phyloP scores from a whole-genome alignment of 2,329 filamentous ascomycete genomes.

The Fusarium dlaminii region DNA sequence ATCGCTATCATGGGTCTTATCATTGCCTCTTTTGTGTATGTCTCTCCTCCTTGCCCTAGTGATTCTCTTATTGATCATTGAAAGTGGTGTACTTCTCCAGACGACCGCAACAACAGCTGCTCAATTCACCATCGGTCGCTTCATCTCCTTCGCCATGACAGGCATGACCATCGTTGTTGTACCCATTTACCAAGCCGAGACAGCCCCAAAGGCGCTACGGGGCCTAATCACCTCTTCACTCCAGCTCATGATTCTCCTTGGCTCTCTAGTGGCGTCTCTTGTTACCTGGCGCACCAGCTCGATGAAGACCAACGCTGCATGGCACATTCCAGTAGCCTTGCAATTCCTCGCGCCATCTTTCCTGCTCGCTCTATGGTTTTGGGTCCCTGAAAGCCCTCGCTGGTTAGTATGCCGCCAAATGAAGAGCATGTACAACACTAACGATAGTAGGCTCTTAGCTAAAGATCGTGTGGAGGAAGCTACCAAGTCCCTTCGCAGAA shows the following conservation, averaged over 20 bases:
- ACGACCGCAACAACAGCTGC: conserved; percentile 41
- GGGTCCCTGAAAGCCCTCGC: conserved; percentile 58
- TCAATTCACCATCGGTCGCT: conserved; percentile 45
- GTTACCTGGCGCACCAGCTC: conserved; percentile 42
- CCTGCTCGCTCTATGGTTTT: conserved; percentile 47
- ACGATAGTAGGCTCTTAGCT: background rate
- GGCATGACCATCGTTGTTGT: conserved; percentile 47
- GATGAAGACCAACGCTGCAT: conserved; percentile 40
- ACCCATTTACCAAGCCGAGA: conserved; percentile 45
- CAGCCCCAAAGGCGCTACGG: conserved; percentile 38
- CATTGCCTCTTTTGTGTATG: conserved; percentile 10
- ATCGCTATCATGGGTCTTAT: conserved; percentile 36
- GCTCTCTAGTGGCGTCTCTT: conserved; percentile 39
- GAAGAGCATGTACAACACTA: background rate
- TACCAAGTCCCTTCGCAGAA: background rate
- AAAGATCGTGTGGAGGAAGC: background rate
- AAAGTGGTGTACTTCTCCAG: conserved; percentile 42
- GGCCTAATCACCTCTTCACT: conserved; percentile 44
- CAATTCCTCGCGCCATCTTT: conserved; percentile 54
- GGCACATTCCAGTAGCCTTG: conserved; percentile 57
- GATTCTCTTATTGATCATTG: fast-evolving
- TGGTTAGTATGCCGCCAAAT: background rate
- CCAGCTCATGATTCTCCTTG: conserved; percentile 43
- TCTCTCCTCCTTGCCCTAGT: too few species aligned
- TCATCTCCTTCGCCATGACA: conserved; percentile 46